A percentile compares a stretch with the other conserved stretches of the same genome.
These are phyloP conservation scores for Dictyophora rubrovolvata DNA, from an alignment of 768 basidiomycete species.

Conservation along the genomic window DNA sequence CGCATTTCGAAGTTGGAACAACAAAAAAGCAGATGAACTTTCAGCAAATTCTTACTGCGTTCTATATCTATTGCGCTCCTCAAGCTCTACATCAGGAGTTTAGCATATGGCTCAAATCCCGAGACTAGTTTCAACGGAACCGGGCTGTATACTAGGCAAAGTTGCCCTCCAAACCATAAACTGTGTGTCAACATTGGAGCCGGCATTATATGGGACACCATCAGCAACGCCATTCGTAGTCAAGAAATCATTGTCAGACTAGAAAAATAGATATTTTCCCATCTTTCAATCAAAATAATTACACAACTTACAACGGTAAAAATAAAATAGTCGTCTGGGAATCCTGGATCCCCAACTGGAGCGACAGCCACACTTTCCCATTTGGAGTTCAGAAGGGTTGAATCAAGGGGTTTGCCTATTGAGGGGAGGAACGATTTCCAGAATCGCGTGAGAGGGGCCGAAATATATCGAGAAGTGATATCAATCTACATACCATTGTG, in stretches of 20 bases:
- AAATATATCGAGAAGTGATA: not conserved
- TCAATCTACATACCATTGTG: constrained; percentile 44
- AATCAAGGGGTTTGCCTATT: constrained; percentile 37
- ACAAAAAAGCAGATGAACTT: too few species aligned
- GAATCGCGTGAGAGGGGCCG: not conserved
- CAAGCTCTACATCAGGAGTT: too few species aligned
- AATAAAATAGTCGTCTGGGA: constrained; percentile 59
- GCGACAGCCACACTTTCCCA: constrained; percentile 60
- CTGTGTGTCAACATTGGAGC: constrained; percentile 49
- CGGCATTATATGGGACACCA: constrained; percentile 43
- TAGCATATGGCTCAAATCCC: constrained; percentile 4
- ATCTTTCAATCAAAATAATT: not conserved
- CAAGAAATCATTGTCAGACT: constrained; percentile 59
- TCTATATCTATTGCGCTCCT: too few species aligned
- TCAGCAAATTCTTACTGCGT: too few species aligned
- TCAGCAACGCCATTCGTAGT: constrained; percentile 42
- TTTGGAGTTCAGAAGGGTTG: constrained; percentile 50
- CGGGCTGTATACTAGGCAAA: constrained; percentile 25
- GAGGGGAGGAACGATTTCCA: not conserved
- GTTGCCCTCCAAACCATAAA: constrained; percentile 54
- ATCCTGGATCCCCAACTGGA: constrained; percentile 36
- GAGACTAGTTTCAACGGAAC: constrained; percentile 12
- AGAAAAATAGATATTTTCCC: not conserved
- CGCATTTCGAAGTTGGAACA: too few species aligned
- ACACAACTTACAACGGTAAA: constrained; percentile 42